Percentiles rank a stretch among this genome's conserved stretches.
Evolutionary conservation across 1,284 basidiomycete species (phyloP).

Genomic region (Irpex rosettiformis): DNA sequence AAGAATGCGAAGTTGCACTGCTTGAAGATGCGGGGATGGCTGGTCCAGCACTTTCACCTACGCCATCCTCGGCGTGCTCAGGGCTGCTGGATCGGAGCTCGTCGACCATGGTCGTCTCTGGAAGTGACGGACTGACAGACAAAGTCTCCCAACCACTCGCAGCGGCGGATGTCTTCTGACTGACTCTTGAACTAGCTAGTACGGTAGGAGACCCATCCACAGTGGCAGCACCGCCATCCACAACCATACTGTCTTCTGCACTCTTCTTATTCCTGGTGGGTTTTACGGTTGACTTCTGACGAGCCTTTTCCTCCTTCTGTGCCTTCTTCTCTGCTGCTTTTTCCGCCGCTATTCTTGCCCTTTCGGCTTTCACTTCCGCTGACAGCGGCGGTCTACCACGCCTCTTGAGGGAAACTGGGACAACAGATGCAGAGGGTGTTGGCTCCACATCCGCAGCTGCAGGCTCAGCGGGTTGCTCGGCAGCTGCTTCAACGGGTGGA

Average conservation of each 20-base stretch:
- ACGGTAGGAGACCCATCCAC: background rate
- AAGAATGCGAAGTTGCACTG: background rate
- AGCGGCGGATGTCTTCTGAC: background rate
- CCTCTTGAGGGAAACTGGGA: slow-evolving; percentile 18
- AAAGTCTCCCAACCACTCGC: background rate
- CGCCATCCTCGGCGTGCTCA: background rate
- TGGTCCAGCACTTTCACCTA: background rate
- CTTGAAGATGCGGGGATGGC: background rate
- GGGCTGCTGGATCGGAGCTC: slow-evolving; percentile 38
- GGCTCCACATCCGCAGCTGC: background rate
- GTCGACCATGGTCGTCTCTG: slow-evolving; percentile 31
- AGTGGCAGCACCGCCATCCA: background rate
- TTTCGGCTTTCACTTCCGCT: slow-evolving; percentile 27
- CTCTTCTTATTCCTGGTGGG: slow-evolving; percentile 14
- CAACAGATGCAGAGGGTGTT: slow-evolving; percentile 1
- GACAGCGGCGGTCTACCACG: slow-evolving; percentile 24
- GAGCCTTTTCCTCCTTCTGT: slow-evolving; percentile 21
- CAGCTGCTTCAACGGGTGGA: background rate
- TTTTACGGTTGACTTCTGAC: slow-evolving; percentile 15
- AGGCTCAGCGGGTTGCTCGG: background rate
- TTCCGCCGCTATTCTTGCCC: slow-evolving; percentile 24
- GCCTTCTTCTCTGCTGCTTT: slow-evolving; percentile 23
- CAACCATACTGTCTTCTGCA: background rate
- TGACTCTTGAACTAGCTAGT: background rate
- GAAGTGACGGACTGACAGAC: slow-evolving; percentile 11